phyloP scores from a whole-genome alignment of 441 rosid genomes.

The Omphalea diandra region DNA sequence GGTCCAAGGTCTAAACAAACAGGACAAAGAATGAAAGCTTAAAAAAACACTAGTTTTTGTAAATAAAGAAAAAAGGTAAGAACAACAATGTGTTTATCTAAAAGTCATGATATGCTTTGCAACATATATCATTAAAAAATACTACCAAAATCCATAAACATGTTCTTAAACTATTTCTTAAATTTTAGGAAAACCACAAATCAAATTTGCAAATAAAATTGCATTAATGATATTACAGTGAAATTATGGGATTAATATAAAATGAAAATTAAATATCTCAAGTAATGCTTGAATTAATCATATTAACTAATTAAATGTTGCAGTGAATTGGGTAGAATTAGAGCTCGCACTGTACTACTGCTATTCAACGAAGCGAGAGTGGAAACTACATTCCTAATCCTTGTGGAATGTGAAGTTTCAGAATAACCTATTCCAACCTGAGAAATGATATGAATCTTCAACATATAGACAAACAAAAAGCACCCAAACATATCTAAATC shows the following conservation, averaged over 20 bases:
- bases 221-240: background rate
- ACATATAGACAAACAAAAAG: background rate
- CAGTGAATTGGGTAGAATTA: background rate
- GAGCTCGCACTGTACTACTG: background rate
- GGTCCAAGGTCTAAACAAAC: background rate
- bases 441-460: background rate
- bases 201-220: background rate
- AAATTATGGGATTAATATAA: background rate
- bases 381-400: background rate
- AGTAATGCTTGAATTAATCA: background rate
- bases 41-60: background rate
- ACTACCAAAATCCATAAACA: background rate
- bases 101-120: background rate
- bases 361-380: background rate
- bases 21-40: background rate
- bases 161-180: background rate
- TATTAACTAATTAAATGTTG: background rate
- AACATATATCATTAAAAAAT: background rate
- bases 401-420: background rate
- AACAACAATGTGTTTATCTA: background rate
- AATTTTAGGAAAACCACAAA: background rate
- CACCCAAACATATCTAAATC: background rate
- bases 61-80: background rate
- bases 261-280: background rate
- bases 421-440: background rate